A percentile compares a stretch with the other conserved stretches of the same genome.
phyloP scores from a whole-genome alignment of 768 basidiomycete genomes.

The Russula vinacea region DNA sequence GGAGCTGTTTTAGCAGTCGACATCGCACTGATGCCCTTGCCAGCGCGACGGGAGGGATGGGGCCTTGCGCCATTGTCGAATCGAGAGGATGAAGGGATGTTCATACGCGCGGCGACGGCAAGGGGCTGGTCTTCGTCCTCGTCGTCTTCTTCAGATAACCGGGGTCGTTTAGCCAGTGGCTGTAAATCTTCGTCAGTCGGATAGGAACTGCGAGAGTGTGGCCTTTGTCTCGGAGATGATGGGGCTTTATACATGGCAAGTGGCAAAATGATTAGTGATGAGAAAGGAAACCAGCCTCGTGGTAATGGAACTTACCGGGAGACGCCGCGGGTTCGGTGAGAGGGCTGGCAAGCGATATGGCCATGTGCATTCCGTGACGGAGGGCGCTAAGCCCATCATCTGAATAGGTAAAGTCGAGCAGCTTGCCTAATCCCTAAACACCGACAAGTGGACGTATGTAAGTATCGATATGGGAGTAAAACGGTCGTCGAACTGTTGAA shows the following conservation, averaged over 20 bases:
- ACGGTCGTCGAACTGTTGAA: constrained; percentile 20
- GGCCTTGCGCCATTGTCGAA: constrained; percentile 33
- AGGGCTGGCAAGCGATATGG: constrained; percentile 50
- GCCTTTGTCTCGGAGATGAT: constrained; percentile 35
- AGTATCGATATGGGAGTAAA: constrained; percentile 13
- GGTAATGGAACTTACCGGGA: constrained; percentile 44
- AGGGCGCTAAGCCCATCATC: constrained; percentile 68
- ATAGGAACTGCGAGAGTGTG: constrained; percentile 31
- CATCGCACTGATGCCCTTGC: constrained; percentile 58
- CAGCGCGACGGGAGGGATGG: constrained; percentile 42
- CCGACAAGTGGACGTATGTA: background rate
- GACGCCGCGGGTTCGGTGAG: constrained; percentile 47
- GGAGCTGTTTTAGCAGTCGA: constrained; percentile 58
- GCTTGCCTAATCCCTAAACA: constrained; percentile 63
- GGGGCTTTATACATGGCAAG: constrained; percentile 32
- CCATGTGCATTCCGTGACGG: constrained; percentile 64
- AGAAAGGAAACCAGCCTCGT: constrained; percentile 29
- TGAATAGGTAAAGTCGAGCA: constrained; percentile 76
- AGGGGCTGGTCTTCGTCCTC: constrained; percentile 37
- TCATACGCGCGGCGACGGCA: constrained; percentile 34
- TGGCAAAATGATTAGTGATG: constrained; percentile 23
- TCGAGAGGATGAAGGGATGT: constrained; percentile 23
- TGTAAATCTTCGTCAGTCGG: constrained; percentile 58
- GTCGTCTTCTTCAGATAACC: constrained; percentile 29
- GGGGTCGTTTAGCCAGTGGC: constrained; percentile 43